Percentiles rank a stretch among this genome's conserved stretches.
Evolutionary conservation across 2,329 filamentous ascomycete genomes (phyloP).

Genomic region (Botryotinia convoluta): DNA sequence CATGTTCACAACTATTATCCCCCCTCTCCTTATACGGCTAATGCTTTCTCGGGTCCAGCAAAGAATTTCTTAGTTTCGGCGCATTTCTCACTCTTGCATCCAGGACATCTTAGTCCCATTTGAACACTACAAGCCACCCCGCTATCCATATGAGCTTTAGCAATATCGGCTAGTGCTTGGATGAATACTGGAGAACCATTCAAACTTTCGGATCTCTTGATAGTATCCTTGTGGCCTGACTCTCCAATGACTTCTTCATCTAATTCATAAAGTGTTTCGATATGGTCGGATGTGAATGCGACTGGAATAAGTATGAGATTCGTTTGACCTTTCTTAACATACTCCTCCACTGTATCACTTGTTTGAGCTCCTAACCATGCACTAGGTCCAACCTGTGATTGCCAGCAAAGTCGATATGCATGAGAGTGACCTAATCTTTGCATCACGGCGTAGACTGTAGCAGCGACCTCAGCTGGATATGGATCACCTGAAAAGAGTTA

Average conservation of each 20-base stretch:
- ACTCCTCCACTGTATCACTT: slow-evolving; percentile 79
- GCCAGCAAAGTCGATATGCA: slow-evolving; percentile 93
- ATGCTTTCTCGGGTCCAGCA: slow-evolving; percentile 27
- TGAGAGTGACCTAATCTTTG: slow-evolving; percentile 82
- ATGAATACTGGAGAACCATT: slow-evolving; percentile 94
- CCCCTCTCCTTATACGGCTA: slow-evolving; percentile 23
- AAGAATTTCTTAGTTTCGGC: slow-evolving; percentile 72
- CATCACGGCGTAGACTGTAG: slow-evolving; percentile 97
- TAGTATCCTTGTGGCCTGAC: slow-evolving; percentile 69
- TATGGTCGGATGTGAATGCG: slow-evolving; percentile 98
- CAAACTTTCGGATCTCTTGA: slow-evolving; percentile 88
- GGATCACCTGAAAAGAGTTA: slow-evolving; percentile 64
- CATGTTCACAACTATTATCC: neutral
- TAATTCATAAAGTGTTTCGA: slow-evolving; percentile 92
- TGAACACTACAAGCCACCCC: slow-evolving; percentile 71
- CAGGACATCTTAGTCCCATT: slow-evolving; percentile 88
- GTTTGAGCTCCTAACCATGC: slow-evolving; percentile 97
- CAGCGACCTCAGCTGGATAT: slow-evolving; percentile 92
- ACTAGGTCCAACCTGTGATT: slow-evolving; percentile 93
- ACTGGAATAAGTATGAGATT: slow-evolving; percentile 91
- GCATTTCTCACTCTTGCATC: slow-evolving; percentile 87
- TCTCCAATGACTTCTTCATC: slow-evolving; percentile 95
- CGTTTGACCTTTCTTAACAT: slow-evolving; percentile 86
- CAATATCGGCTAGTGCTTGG: slow-evolving; percentile 81
- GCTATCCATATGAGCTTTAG: slow-evolving; percentile 71